Percentiles rank a stretch among this genome's conserved stretches.
Conservation (phyloP, 768 basidiomycete genomes). For the Boletus eberwhitei region DNA sequence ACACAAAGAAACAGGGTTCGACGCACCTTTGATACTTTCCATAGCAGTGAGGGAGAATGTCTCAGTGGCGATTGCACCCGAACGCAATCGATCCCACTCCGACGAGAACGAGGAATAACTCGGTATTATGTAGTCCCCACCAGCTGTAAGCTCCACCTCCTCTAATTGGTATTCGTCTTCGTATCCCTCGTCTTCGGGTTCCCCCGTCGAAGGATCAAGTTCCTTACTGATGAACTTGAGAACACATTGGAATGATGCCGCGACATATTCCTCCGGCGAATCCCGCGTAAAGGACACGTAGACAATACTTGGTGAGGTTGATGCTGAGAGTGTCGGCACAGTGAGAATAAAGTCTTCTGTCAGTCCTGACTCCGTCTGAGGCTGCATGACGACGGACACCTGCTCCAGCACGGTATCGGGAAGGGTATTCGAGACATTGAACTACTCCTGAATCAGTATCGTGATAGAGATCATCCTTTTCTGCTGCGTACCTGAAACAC, state of each 20-base stretch:
- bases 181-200: conserved; percentile 98
- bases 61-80: conserved; percentile 78
- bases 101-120: conserved; percentile 87
- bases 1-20: conserved; percentile 6
- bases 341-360: conserved; percentile 96
- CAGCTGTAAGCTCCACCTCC: conserved; percentile 90
- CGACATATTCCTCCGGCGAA: conserved; percentile 68
- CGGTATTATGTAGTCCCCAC: conserved; percentile 94
- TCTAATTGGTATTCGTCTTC: conserved; percentile 98
- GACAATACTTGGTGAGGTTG: conserved; percentile 76
- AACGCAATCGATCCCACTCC: conserved; percentile 92
- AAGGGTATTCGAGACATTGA: conserved; percentile 96
- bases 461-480: neutral
- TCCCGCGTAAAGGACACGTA: conserved; percentile 94
- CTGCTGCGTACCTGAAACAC: conserved; percentile 82
- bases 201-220: conserved; percentile 90
- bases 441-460: conserved; percentile 45
- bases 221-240: conserved; percentile 98
- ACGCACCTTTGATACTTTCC: conserved; percentile 90
- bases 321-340: conserved; percentile 60
- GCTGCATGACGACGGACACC: conserved; percentile 90
- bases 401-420: conserved; percentile 94
- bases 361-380: conserved; percentile 68
- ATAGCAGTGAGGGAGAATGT: conserved; percentile 90
- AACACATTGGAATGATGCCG: conserved; percentile 84